Evolutionary conservation across 2,329 filamentous ascomycete genomes (phyloP).

Genomic region (Colletotrichum sp.): DNA sequence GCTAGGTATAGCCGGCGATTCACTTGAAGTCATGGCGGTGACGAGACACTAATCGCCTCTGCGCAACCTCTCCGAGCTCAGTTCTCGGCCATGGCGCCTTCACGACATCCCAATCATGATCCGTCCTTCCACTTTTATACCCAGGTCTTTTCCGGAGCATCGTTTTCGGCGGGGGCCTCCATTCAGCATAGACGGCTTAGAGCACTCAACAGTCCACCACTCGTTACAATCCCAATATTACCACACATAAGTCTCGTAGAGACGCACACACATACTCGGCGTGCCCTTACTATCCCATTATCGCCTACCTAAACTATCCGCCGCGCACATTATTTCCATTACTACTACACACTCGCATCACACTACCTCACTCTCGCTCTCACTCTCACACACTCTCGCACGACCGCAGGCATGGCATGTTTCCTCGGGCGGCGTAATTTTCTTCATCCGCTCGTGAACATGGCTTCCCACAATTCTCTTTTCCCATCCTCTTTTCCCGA

Average conservation of each 20-base stretch:
- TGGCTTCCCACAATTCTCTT: background rate
- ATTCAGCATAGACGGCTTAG: conserved; percentile 23
- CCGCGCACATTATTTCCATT: conserved; percentile 1
- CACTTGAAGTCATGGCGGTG: conserved; percentile 14
- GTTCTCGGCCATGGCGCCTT: conserved; percentile 18
- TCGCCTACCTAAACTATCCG: background rate
- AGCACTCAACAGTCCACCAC: conserved; percentile 21
- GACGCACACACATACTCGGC: conserved; percentile 1
- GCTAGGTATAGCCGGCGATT: background rate
- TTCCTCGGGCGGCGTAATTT: conserved; percentile 10
- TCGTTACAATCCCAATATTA: conserved; percentile 17
- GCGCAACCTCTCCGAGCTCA: conserved; percentile 5
- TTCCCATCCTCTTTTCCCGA: background rate
- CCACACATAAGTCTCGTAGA: background rate
- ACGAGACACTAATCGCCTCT: conserved; percentile 11
- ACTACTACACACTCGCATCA: background rate
- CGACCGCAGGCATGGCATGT: conserved; percentile 11
- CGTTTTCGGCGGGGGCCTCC: conserved; percentile 17
- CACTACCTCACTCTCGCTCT: background rate
- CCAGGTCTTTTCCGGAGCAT: conserved; percentile 26
- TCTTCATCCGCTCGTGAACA: conserved; percentile 19
- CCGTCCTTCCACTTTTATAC: conserved; percentile 24
- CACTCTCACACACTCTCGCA: background rate
- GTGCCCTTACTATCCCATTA: background rate
- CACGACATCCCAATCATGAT: conserved; percentile 24